A percentile compares a stretch with the other conserved stretches of the same genome.
These are phyloP conservation scores for Gypsophila paniculata DNA, from an alignment of 179 eudicot genomes.

Conservation along the genomic window DNA sequence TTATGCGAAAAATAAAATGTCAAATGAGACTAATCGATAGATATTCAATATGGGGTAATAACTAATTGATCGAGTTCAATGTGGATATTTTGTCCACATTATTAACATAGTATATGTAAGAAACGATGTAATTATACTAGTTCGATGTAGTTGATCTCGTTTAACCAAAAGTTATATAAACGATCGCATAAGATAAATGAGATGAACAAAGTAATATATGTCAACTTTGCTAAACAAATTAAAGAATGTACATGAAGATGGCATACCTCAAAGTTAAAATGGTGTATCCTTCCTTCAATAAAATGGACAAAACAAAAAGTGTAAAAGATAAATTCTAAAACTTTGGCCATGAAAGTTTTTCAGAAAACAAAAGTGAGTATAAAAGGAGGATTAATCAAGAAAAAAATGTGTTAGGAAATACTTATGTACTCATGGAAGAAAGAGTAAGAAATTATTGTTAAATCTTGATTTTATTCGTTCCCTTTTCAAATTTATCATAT, in stretches of 20 bases:
- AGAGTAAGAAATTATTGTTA: not conserved
- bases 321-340: not conserved
- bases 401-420: not conserved
- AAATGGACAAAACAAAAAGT: not conserved
- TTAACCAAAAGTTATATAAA: too few species aligned
- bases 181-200: not conserved
- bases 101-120: too few species aligned
- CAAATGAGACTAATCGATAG: too few species aligned
- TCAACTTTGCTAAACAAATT: not conserved
- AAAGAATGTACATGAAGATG: not conserved
- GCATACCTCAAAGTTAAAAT: constrained; percentile 14
- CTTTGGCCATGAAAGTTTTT: constrained; percentile 13
- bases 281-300: constrained; percentile 10
- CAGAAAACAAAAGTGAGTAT: not conserved
- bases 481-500: too few species aligned
- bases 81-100: too few species aligned
- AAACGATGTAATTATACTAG: too few species aligned
- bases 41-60: too few species aligned
- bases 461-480: not conserved
- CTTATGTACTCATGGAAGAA: not conserved
- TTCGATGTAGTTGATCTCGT: too few species aligned
- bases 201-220: too few species aligned
- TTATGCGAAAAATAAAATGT: too few species aligned
- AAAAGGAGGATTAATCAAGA: not conserved
- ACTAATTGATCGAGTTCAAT: too few species aligned